Evolutionary conservation across 2,329 filamentous ascomycete species (phyloP), one percentile per base, ranked within the genome.

Genomic region (Alternaria viburni): DNA sequence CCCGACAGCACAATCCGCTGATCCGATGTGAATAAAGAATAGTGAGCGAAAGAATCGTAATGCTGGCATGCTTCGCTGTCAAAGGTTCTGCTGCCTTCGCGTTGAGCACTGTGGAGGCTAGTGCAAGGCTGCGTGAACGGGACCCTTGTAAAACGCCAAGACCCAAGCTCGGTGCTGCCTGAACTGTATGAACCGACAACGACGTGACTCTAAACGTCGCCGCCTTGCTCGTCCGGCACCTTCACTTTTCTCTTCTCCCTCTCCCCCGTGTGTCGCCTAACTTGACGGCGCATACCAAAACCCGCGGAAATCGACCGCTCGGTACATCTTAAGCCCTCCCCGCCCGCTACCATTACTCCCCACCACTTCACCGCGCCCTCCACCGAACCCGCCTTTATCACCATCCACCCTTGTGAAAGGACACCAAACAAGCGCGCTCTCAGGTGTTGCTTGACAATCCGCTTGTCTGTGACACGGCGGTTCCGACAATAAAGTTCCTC

Each of bases 151-250:
- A 52, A 41, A 61, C 41, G 69, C 69, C 70, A 73, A 72, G 69
- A 57, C 59, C 62, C 55, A 58, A 69, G 66, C 64, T 69, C 69
- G 71, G 64, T 75, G 71, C 62, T 73, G 74, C 74, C 75, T 77
- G 73, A 76, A 74, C 66, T 51, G 50, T 57, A 25, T 57, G 54
- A 46, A 63, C 28, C 52, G 49, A 52, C 68, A 67, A 69, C 63
- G 59, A 68, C 54, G 66, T 73, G 67, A 70, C 62, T 72, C 71
- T 28, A 41, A 32, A 76, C 63, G 65, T 68, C 69, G 66, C 69
- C 69, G 70, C 70, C 60, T 64, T 57, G 66, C 60, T 52, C 46
- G 50, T 45, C 52, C 49, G 50, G 52, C 64, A 65, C 64, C 59
- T 71, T 72, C 64, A 70, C 70, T 54, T 66, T 12, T 41, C 43